Conservation (phyloP, 2,329 filamentous ascomycete genomes). For the Diplodia corticola region DNA sequence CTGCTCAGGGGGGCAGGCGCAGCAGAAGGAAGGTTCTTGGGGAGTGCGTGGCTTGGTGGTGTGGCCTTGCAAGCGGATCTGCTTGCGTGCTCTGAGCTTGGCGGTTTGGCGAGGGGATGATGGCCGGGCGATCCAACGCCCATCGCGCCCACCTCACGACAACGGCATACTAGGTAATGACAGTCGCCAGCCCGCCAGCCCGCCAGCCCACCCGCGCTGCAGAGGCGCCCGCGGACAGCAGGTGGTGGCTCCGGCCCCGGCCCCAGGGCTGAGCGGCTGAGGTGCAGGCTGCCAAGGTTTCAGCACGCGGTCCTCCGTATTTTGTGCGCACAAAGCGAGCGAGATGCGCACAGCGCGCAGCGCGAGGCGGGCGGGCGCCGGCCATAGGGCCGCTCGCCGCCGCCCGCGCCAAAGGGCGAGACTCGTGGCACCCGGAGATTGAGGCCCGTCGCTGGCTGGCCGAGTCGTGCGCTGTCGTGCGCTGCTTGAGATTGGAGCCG, state of each 20-base stretch:
- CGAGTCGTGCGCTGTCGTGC: constrained; percentile 10
- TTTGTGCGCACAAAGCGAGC: background rate
- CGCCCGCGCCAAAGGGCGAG: constrained; percentile 6
- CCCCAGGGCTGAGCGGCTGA: background rate
- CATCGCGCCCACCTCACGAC: background rate
- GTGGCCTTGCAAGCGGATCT: constrained; percentile 6
- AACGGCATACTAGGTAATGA: background rate
- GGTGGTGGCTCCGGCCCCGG: background rate
- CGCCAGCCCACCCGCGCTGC: background rate
- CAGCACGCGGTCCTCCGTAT: constrained; percentile 19
- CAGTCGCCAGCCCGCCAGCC: background rate
- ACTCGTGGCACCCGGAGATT: constrained; percentile 19
- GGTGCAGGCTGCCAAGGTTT: constrained; percentile 10
- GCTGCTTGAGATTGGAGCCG: constrained; percentile 6
- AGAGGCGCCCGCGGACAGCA: background rate
- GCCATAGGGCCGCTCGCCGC: background rate
- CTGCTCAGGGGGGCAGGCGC: constrained; percentile 1
- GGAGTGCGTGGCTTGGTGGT: background rate
- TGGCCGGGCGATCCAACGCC: constrained; percentile 8
- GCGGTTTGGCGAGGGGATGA: constrained; percentile 9
- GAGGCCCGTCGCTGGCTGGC: constrained; percentile 3
- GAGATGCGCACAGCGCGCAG: constrained; percentile 2
- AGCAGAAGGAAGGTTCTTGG: background rate
- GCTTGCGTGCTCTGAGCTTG: constrained; percentile 20
- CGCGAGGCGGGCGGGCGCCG: background rate